These are phyloP conservation scores for Actinomortierella ambigua DNA, from an alignment of 371 early-diverging fungal species.

Conservation along the genomic window DNA sequence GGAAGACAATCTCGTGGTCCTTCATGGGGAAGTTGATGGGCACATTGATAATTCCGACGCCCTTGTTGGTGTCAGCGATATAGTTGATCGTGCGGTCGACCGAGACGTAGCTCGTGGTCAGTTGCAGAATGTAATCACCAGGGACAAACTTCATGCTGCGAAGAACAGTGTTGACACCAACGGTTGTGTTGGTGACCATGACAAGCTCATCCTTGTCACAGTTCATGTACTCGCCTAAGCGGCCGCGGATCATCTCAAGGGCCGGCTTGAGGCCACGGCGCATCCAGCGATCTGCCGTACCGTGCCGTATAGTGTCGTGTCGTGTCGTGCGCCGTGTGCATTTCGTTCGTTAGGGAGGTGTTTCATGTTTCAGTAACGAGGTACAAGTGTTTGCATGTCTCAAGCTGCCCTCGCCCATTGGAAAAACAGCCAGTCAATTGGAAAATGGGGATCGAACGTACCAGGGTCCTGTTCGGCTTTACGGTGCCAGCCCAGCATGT, in stretches of 20 bases:
- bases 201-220: conserved; percentile 50
- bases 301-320: conserved; percentile 1
- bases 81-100: conserved; percentile 48
- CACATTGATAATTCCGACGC: conserved; percentile 34
- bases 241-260: conserved; percentile 14
- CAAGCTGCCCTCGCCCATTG: too few relatives aligned
- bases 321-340: neutral
- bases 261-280: conserved; percentile 29
- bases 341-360: too few relatives aligned
- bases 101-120: conserved; percentile 55
- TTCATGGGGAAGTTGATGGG: conserved; percentile 36
- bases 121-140: conserved; percentile 50
- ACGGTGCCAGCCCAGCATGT: conserved; percentile 35
- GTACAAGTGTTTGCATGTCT: too few relatives aligned
- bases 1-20: conserved; percentile 42
- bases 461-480: conserved; percentile 31
- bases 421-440: too few relatives aligned
- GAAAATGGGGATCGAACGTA: neutral
- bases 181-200: conserved; percentile 52
- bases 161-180: conserved; percentile 50
- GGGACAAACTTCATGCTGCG: conserved; percentile 47
- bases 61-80: conserved; percentile 39
- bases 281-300: conserved; percentile 46
- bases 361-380: too few relatives aligned
- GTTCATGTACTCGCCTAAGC: conserved; percentile 42